Evolutionary conservation across 495 filamentous ascomycete genomes (phyloP).

Genomic region (Neurospora pannonica): DNA sequence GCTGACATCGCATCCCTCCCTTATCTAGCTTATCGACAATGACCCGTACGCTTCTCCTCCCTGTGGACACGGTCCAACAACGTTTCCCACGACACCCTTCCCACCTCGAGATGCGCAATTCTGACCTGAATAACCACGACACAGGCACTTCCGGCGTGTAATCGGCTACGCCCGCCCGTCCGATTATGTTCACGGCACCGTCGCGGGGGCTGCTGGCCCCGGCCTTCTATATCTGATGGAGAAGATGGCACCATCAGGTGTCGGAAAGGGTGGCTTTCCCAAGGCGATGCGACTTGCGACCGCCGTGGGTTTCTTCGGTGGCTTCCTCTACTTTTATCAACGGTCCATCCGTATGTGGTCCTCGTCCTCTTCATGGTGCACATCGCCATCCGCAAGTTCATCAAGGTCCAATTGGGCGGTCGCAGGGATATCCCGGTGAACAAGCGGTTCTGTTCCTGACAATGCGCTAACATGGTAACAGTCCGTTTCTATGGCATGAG

Average conservation of each 20-base stretch:
- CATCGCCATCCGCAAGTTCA: background rate
- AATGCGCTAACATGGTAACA: conserved; percentile 19
- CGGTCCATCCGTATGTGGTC: conserved; percentile 47
- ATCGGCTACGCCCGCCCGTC: conserved; percentile 71
- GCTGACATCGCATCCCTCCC: background rate
- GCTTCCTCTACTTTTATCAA: conserved; percentile 72
- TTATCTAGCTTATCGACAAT: conserved; percentile 79
- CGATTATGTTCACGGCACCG: conserved; percentile 67
- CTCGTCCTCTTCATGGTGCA: background rate
- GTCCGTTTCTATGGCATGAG: conserved; percentile 90
- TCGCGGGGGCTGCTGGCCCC: conserved; percentile 57
- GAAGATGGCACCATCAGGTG: conserved; percentile 68
- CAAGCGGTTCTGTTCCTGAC: background rate
- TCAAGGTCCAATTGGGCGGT: background rate
- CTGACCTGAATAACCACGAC: conserved; percentile 14
- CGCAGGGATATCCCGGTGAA: background rate
- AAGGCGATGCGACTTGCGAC: conserved; percentile 70
- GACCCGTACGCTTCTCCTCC: conserved; percentile 68
- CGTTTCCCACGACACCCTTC: background rate
- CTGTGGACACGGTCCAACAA: background rate
- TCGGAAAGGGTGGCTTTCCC: conserved; percentile 69
- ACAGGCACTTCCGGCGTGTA: conserved; percentile 83
- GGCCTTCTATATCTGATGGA: conserved; percentile 69
- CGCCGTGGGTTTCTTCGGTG: conserved; percentile 60
- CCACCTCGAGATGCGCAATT: background rate